Evolutionary conservation across 2,329 filamentous ascomycete genomes (phyloP).

Genomic region (Stagonosporopsis chrysanthemi): DNA sequence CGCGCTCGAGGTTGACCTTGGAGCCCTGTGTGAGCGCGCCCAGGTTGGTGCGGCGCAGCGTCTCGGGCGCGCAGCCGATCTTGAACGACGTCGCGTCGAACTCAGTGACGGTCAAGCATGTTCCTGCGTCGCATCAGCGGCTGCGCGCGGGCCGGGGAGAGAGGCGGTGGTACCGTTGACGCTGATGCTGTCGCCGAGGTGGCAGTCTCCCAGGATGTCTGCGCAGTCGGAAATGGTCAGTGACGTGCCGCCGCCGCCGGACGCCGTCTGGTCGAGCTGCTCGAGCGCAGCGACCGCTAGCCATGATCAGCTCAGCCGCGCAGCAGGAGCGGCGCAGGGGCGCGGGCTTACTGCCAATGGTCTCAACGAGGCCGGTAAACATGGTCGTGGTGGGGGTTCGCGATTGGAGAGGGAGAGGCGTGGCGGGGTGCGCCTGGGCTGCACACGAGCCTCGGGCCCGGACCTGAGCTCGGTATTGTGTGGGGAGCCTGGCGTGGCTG

Average conservation of each 20-base stretch:
- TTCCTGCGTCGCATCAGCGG: conserved; percentile 55
- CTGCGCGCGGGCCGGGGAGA: background rate
- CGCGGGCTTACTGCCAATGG: conserved; percentile 78
- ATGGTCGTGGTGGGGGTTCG: conserved; percentile 59
- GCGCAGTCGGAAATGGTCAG: conserved; percentile 81
- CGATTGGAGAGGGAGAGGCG: conserved; percentile 21
- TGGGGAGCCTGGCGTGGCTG: conserved; percentile 13
- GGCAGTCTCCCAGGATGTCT: conserved; percentile 80
- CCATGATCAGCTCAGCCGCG: conserved; percentile 40
- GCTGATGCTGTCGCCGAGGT: conserved; percentile 91
- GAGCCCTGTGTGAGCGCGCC: conserved; percentile 72
- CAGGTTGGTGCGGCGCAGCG: conserved; percentile 94
- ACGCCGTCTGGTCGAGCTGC: conserved; percentile 74
- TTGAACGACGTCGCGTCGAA: conserved; percentile 74
- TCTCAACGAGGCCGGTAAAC: conserved; percentile 77
- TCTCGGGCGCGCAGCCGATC: conserved; percentile 94
- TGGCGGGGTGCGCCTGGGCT: conserved; percentile 34
- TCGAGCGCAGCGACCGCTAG: conserved; percentile 84
- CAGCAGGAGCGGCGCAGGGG: conserved; percentile 2
- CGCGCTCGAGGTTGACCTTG: conserved; percentile 90
- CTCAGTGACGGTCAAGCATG: conserved; percentile 90
- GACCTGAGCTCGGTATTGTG: conserved; percentile 20
- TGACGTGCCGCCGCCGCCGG: conserved; percentile 81
- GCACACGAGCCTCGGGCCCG: conserved; percentile 28
- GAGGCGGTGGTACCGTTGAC: conserved; percentile 75